phyloP scores from a whole-genome alignment of 768 basidiomycete genomes.

The Leccinum ochraceum region DNA sequence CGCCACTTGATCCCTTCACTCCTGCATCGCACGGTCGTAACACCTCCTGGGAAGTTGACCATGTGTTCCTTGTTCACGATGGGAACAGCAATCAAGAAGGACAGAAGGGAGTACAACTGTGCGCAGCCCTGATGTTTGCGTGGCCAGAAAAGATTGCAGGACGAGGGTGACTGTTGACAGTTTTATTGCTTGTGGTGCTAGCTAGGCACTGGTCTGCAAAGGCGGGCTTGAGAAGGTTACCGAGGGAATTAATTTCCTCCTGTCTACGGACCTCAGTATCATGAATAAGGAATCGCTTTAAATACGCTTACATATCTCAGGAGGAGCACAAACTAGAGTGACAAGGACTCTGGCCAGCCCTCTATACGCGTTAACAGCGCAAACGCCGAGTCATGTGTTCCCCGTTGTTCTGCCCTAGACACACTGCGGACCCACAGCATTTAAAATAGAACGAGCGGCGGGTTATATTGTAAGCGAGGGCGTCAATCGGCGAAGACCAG shows the following conservation, averaged over 20 bases:
- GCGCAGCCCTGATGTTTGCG: constrained; percentile 65
- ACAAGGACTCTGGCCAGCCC: neutral
- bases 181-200: neutral
- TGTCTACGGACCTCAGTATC: constrained; percentile 3
- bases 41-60: neutral
- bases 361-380: constrained; percentile 1
- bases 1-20: constrained; percentile 6
- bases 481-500: constrained; percentile 69
- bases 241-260: constrained; percentile 10
- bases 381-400: constrained; percentile 46
- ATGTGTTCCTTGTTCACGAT: constrained; percentile 4
- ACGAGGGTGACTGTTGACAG: neutral
- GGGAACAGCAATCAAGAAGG: constrained; percentile 50
- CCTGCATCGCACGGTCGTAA: neutral
- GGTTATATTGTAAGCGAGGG: constrained; percentile 58
- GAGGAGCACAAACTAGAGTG: constrained; percentile 10
- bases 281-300: neutral
- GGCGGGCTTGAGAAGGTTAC: neutral
- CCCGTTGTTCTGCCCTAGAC: constrained; percentile 49
- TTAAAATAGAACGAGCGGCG: constrained; percentile 60
- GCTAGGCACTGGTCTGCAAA: neutral
- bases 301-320: constrained; percentile 6
- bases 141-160: constrained; percentile 25
- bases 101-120: constrained; percentile 76
- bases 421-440: constrained; percentile 48